phyloP scores from a whole-genome alignment of 495 filamentous ascomycete species.

The Aspergillus affinis region DNA sequence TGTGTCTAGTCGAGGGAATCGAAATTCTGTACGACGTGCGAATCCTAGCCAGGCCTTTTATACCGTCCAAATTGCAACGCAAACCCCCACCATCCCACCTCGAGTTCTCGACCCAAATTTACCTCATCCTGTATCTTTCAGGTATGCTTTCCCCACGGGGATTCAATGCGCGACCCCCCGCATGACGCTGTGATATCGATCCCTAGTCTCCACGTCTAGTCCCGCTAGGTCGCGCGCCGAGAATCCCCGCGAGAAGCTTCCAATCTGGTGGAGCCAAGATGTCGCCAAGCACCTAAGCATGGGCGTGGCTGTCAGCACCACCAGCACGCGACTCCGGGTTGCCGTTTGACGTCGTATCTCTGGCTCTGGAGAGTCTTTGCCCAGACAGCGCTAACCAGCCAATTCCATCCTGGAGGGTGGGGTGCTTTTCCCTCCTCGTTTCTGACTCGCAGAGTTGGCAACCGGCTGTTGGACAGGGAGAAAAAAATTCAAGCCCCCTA shows the following conservation, averaged over 20 bases:
- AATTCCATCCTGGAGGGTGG: background rate
- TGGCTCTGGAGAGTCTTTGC: background rate
- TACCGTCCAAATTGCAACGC: background rate
- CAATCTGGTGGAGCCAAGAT: conserved; percentile 22
- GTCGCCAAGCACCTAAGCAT: conserved; percentile 22
- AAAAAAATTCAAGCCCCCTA: background rate
- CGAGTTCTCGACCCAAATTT: background rate
- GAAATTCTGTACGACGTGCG: background rate
- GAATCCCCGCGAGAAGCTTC: conserved; percentile 16
- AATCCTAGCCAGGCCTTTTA: background rate
- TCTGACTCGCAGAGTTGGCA: background rate
- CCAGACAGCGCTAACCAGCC: background rate
- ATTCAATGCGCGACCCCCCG: conserved; percentile 2
- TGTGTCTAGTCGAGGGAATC: conserved; percentile 1
- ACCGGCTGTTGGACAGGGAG: background rate
- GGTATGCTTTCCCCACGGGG: conserved; percentile 8
- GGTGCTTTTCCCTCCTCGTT: background rate
- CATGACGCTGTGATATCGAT: conserved; percentile 1
- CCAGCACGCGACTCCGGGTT: conserved; percentile 9
- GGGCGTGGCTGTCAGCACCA: conserved; percentile 12
- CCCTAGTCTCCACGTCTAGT: background rate
- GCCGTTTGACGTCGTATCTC: conserved; percentile 1
- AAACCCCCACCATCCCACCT: background rate
- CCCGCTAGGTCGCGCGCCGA: conserved; percentile 3
- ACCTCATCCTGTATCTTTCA: background rate